These are phyloP conservation scores for Termitomyces sp. DNA, from an alignment of 768 basidiomycete genomes.

Conservation along the genomic window DNA sequence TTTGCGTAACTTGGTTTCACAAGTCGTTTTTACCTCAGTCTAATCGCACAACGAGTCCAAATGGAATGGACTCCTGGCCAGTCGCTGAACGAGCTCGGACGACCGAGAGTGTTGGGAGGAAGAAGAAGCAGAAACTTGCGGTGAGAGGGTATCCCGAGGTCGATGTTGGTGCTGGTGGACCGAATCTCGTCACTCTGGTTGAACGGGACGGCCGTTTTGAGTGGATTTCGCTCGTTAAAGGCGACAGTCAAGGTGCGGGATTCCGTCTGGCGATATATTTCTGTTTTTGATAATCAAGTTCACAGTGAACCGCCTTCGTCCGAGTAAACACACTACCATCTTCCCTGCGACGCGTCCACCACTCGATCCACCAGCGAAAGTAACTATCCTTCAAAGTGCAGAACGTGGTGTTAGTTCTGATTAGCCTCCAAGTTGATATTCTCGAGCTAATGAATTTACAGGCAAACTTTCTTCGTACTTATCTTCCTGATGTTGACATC, in stretches of 20 bases:
- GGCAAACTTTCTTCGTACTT: conserved; percentile 71
- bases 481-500: conserved; percentile 74
- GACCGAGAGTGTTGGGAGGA: conserved; percentile 16
- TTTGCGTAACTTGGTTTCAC: conserved; percentile 3
- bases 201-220: conserved; percentile 41
- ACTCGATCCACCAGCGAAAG: conserved; percentile 26
- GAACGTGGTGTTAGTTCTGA: conserved; percentile 60
- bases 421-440: not conserved
- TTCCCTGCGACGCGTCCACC: conserved; percentile 59
- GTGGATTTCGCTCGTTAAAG: conserved; percentile 49
- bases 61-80: conserved; percentile 83
- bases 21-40: not conserved
- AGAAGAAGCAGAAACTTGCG: conserved; percentile 24
- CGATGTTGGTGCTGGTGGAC: conserved; percentile 44
- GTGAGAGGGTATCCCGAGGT: conserved; percentile 50
- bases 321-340: conserved; percentile 36
- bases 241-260: conserved; percentile 24
- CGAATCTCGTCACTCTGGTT: conserved; percentile 55
- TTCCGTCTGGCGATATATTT: conserved; percentile 8
- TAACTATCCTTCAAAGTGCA: conserved; percentile 45
- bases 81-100: conserved; percentile 40
- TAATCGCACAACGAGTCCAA: conserved; percentile 6
- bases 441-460: conserved; percentile 25
- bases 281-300: not conserved
- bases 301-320: conserved; percentile 17